Conservation (phyloP, 2,329 filamentous ascomycete species). For the Colletotrichum sp. region DNA sequence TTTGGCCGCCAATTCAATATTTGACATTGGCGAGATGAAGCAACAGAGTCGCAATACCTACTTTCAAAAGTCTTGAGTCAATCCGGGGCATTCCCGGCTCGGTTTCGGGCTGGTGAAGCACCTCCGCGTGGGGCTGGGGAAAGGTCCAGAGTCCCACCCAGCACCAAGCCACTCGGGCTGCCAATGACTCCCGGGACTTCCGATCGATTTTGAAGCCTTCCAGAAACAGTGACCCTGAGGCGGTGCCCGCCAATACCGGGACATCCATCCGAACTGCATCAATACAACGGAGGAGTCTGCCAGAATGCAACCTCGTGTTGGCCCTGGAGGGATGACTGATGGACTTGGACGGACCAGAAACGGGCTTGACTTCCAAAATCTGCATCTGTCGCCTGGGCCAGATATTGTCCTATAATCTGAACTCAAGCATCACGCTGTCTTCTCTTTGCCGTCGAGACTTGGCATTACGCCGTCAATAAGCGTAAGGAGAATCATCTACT, state of each 20-base stretch:
- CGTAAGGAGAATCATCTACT: not conserved
- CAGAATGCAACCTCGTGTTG: not conserved
- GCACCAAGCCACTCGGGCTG: not conserved
- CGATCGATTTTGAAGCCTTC: not conserved
- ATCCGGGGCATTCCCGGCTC: not conserved
- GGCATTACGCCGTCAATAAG: not conserved
- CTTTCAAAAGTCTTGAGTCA: not conserved
- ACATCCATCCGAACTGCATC: not conserved
- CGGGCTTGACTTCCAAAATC: not conserved
- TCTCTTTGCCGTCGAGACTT: not conserved
- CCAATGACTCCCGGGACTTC: not conserved
- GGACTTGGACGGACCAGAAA: not conserved
- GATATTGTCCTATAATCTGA: not conserved
- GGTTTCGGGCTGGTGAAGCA: not conserved
- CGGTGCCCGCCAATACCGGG: not conserved
- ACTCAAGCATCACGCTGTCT: not conserved
- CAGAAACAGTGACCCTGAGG: not conserved
- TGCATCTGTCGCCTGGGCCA: not conserved
- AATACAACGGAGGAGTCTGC: not conserved
- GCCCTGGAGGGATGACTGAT: not conserved
- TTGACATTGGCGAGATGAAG: not conserved
- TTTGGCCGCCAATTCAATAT: not conserved
- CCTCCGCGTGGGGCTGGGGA: not conserved
- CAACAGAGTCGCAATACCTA: not conserved
- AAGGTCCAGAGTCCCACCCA: not conserved